Percentiles rank a stretch among this genome's conserved stretches.
These are phyloP conservation scores for Citrus australasica DNA, from an alignment of 345 rosid genomes.

Conservation along the genomic window DNA sequence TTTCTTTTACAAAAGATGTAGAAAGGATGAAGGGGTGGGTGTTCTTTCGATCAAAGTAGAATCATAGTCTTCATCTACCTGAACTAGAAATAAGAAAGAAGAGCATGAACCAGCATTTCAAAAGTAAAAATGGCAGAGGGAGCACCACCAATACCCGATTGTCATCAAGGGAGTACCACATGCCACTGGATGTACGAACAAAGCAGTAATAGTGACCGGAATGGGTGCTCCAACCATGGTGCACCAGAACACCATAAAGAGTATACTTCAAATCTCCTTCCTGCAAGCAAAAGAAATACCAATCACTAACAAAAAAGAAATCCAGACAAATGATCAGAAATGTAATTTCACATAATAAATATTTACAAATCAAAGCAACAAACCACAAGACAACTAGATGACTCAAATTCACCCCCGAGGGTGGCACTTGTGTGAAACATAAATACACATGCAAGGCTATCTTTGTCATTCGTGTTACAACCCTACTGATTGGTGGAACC, in stretches of 20 bases:
- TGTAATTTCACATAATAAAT: background rate
- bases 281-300: conserved; percentile 36
- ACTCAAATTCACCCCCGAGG: background rate
- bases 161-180: conserved; percentile 95
- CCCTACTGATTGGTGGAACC: background rate
- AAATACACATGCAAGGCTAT: background rate
- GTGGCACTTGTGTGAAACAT: background rate
- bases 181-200: conserved; percentile 88
- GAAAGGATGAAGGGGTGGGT: background rate
- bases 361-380: conserved; percentile 2
- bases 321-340: background rate
- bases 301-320: background rate
- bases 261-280: conserved; percentile 90
- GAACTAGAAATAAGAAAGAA: conserved; percentile 11
- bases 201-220: conserved; percentile 92
- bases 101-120: conserved; percentile 11
- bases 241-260: conserved; percentile 88
- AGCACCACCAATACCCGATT: conserved; percentile 51
- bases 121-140: conserved; percentile 15
- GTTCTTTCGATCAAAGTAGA: conserved; percentile 7
- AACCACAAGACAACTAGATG: background rate
- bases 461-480: background rate
- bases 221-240: conserved; percentile 79
- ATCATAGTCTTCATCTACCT: conserved; percentile 1
- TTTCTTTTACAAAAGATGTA: background rate